phyloP scores from a whole-genome alignment of 257 asterid species.

The Primulina eburnea region DNA sequence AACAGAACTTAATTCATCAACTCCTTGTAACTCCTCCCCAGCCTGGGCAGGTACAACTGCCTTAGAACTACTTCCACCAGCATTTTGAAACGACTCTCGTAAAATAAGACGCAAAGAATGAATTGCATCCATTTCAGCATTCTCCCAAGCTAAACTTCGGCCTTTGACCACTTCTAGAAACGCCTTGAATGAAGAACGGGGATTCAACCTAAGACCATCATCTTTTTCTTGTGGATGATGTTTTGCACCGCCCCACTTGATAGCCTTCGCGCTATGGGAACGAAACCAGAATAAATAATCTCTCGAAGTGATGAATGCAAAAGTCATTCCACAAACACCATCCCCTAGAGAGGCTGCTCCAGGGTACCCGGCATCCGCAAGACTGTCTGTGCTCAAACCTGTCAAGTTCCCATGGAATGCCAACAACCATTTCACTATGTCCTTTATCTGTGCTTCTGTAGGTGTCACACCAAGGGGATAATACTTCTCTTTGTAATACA shows the following conservation, averaged over 20 bases:
- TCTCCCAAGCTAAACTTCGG: constrained; percentile 51
- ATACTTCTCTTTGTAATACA: constrained; percentile 47
- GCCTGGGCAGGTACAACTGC: constrained; percentile 29
- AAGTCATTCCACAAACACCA: constrained; percentile 69
- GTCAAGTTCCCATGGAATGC: constrained; percentile 52
- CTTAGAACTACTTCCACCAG: constrained; percentile 36
- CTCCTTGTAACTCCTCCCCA: constrained; percentile 34
- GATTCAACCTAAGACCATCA: constrained; percentile 53
- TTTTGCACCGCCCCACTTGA: constrained; percentile 71
- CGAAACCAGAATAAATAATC: constrained; percentile 60
- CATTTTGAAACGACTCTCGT: constrained; percentile 43
- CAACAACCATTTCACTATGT: constrained; percentile 48
- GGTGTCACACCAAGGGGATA: constrained; percentile 55
- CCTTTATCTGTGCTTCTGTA: constrained; percentile 45
- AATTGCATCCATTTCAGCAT: constrained; percentile 56
- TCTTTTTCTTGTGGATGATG: constrained; percentile 63
- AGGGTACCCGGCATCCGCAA: constrained; percentile 54
- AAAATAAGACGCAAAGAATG: constrained; percentile 60
- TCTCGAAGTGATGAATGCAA: constrained; percentile 42
- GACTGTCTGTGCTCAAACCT: constrained; percentile 62
- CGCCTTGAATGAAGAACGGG: constrained; percentile 51
- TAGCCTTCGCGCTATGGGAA: constrained; percentile 53
- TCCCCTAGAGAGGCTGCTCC: constrained; percentile 51
- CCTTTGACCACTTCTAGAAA: constrained; percentile 58
- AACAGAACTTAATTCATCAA: constrained; percentile 54